Conservation (phyloP, 805 yeast genomes). For the Torulaspora delbrueckii region DNA sequence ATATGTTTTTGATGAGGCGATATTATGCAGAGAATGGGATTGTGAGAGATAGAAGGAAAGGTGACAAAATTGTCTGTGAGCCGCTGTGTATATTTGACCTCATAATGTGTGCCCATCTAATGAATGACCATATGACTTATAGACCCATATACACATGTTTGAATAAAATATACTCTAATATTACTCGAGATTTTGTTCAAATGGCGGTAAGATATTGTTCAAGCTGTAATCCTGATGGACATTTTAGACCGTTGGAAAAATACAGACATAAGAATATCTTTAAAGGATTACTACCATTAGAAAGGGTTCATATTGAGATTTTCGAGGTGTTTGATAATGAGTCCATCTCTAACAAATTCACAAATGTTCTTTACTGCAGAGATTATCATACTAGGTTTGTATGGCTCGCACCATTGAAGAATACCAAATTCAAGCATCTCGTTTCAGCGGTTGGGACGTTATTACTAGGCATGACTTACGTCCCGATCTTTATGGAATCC, state of each 20-base stretch:
- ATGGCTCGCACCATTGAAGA: conserved; percentile 32
- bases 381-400: conserved; percentile 31
- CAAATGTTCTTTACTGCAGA: conserved; percentile 27
- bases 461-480: conserved; percentile 20
- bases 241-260: conserved; percentile 13
- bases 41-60: conserved; percentile 24
- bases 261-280: conserved; percentile 17
- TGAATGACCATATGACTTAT: conserved; percentile 27
- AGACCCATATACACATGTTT: conserved; percentile 18
- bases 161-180: conserved; percentile 24
- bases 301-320: conserved; percentile 31
- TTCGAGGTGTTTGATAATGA: conserved; percentile 25
- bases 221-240: conserved; percentile 24
- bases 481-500: conserved; percentile 32
- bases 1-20: conserved; percentile 21
- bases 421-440: conserved; percentile 22
- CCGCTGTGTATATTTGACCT: conserved; percentile 29
- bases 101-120: conserved; percentile 31
- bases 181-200: conserved; percentile 20
- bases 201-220: conserved; percentile 28
- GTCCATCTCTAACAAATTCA: conserved; percentile 26
- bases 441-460: conserved; percentile 16
- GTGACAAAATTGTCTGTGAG: conserved; percentile 27
- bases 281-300: conserved; percentile 24
- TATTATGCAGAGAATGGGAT: conserved; percentile 22